Evolutionary conservation across 2,329 filamentous ascomycete species (phyloP), one percentile per base, ranked within the genome.

Genomic region (Dichotomopilus funicola): DNA sequence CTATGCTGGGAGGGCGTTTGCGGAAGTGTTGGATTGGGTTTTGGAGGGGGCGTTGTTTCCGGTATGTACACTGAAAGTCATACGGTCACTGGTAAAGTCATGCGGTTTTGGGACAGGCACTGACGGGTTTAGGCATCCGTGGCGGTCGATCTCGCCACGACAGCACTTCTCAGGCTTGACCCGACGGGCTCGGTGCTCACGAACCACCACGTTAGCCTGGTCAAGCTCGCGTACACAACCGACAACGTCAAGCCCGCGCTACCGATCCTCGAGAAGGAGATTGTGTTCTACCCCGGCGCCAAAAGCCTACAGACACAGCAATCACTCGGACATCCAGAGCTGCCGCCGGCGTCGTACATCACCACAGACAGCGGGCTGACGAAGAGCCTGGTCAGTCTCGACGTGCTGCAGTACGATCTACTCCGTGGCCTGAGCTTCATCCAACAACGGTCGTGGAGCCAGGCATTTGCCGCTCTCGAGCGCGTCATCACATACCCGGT

Each of bases 391-490:
- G 79, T 72, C 38, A 67, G 76, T 38, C 61, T 73, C 5, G 71
- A 77, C 38, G 73, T 91, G 43, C 72, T 89, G 19, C 81, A 87
- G 65, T 90, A 89, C 66, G 85, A 87, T 62, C 69, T 87, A 5
- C 69, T 81, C 41, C 77, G 81, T 13, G 86, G 80, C n/a, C 75
- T 87, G 71, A 76, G 86, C 43, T 86, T 84, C 66, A 82, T 86
- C 65, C 75, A 77, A 2, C 69, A 76, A 49, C 75, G 79, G 56
- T 71, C 82, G 58, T 91, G 87, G 86, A 66, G 71, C 13, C 79
- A 78, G 55, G 86, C 87, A 0, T 71, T 78, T 12, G 76, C 77
- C 40, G 82, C 84, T 35, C 76, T 91, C 33, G 81, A 83, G 62
- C 77, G 81, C 56, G 80, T 82, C 44, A 75, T 95, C 38, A 81